Conservation (phyloP, 257 asterid species). For the Henckelia pumila region DNA sequence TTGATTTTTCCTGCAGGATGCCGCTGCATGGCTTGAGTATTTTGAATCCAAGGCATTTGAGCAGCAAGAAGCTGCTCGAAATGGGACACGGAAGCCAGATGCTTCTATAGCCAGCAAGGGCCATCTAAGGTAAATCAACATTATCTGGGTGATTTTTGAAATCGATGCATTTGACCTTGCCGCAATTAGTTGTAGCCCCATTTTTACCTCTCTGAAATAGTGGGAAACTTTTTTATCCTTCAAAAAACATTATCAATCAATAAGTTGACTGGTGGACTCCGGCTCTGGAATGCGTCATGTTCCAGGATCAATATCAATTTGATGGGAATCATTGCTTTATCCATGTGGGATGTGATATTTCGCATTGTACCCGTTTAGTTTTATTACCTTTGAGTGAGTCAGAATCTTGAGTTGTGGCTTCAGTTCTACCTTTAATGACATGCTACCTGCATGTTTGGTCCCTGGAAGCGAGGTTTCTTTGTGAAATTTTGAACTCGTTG, state of each 20-base stretch:
- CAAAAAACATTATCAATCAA: conserved; percentile 5
- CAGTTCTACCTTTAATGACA: not conserved
- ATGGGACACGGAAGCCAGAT: conserved; percentile 86
- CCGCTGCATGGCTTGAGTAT: conserved; percentile 97
- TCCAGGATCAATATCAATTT: not conserved
- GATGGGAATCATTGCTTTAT: not conserved
- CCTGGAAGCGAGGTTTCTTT: not conserved
- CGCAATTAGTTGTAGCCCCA: not conserved
- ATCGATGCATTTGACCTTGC: conserved; percentile 12
- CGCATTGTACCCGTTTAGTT: not conserved
- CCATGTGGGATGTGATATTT: not conserved
- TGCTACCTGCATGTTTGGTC: not conserved
- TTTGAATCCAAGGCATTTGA: conserved; percentile 92
- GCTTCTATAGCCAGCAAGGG: conserved; percentile 97
- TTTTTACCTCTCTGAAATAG: not conserved
- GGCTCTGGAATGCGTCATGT: not conserved
- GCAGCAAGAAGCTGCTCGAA: conserved; percentile 95
- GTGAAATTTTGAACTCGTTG: not conserved
- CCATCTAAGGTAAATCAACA: conserved; percentile 62
- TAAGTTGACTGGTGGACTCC: conserved; percentile 8
- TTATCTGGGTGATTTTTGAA: conserved; percentile 11
- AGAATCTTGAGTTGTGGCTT: not conserved
- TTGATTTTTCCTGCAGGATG: conserved; percentile 57
- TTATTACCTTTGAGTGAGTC: not conserved
- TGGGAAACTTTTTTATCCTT: conserved; percentile 4